A percentile compares a stretch with the other conserved stretches of the same genome.
Evolutionary conservation across 352 stramenopile species (phyloP).

Genomic region (Hyphochytrium catenoides): DNA sequence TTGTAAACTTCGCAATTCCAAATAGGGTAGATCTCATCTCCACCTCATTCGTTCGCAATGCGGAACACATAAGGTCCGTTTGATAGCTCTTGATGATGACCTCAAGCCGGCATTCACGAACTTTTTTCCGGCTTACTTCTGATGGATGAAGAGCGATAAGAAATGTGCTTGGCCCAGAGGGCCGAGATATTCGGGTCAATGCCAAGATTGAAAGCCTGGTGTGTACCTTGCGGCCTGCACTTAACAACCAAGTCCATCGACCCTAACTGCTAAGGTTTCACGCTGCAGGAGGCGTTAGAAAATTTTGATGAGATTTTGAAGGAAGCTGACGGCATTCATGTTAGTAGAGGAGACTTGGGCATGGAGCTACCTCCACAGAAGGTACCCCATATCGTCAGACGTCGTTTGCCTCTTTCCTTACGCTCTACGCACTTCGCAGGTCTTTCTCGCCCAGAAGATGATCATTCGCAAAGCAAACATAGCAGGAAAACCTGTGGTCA

Average conservation of each 20-base stretch:
- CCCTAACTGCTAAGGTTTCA: too few species aligned
- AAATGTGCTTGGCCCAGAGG: constrained; percentile 46
- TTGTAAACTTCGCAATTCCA: constrained; percentile 84
- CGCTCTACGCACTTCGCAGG: too few species aligned
- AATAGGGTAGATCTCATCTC: constrained; percentile 96
- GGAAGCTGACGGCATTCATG: constrained; percentile 94
- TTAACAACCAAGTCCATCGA: too few species aligned
- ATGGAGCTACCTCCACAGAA: constrained; percentile 92
- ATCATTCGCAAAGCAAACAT: constrained; percentile 94
- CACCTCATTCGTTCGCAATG: constrained; percentile 94
- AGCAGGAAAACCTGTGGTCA: constrained; percentile 92
- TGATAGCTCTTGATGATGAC: constrained; percentile 1
- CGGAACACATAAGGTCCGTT: constrained; percentile 72
- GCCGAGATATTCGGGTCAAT: constrained; percentile 77
- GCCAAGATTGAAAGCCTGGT: constrained; percentile 97
- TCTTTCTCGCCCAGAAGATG: constrained; percentile 97
- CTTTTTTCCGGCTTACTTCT: too few species aligned
- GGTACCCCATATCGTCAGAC: too few species aligned
- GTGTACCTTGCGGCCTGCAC: too few species aligned
- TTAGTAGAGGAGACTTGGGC: constrained; percentile 94
- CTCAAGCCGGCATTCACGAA: too few species aligned
- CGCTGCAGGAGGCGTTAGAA: constrained; percentile 84
- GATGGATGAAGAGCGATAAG: constrained; percentile 19
- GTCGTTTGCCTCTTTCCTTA: too few species aligned
- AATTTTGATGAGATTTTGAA: constrained; percentile 93